phyloP scores from a whole-genome alignment of 106 monocot genomes.

The Ottelia alismoides region DNA sequence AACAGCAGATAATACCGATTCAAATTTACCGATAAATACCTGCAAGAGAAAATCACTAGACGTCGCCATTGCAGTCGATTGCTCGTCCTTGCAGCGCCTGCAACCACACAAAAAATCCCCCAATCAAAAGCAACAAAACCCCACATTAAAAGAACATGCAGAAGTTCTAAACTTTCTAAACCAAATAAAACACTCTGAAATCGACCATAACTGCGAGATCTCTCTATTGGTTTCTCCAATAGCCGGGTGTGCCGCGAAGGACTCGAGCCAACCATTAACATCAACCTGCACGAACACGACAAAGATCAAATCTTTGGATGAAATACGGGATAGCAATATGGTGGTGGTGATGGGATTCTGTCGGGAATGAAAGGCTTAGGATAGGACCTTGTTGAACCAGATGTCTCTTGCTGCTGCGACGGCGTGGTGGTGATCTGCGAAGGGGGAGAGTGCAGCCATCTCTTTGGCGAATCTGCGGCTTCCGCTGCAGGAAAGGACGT shows the following conservation, averaged over 20 bases:
- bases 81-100: no score
- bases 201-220: conserved; percentile 7
- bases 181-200: neutral
- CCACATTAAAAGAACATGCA: no score
- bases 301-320: neutral
- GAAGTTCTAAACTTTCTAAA: neutral
- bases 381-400: conserved; percentile 25
- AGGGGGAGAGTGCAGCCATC: conserved; percentile 20
- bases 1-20: no score
- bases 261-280: conserved; percentile 22
- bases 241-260: conserved; percentile 23
- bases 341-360: neutral
- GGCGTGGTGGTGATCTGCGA: conserved; percentile 13
- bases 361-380: neutral
- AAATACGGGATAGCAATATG: neutral
- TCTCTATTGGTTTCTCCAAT: conserved; percentile 8
- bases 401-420: conserved; percentile 14
- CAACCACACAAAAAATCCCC: no score
- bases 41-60: no score
- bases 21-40: no score
- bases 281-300: conserved; percentile 11
- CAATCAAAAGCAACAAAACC: no score
- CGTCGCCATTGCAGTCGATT: no score
- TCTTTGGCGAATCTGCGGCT: conserved; percentile 10
- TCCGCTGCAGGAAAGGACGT: conserved; percentile 14